Conservation (phyloP, 2,329 filamentous ascomycete genomes). For the Blastomyces percursus region DNA sequence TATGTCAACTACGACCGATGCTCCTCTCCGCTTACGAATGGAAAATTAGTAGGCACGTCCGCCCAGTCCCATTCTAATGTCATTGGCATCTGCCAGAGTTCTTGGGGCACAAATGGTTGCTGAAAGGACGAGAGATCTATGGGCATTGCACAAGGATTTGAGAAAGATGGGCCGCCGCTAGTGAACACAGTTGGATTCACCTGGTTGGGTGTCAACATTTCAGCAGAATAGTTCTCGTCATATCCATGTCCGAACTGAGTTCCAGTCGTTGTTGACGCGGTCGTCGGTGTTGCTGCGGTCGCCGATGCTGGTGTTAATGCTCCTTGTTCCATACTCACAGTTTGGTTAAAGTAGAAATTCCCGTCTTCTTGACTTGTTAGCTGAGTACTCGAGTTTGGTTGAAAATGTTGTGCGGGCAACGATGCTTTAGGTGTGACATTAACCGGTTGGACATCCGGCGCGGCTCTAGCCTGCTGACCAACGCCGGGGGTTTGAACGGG, state of each 20-base stretch:
- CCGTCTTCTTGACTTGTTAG: background rate
- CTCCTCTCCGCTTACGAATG: slow-evolving; percentile 6
- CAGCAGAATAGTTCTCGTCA: slow-evolving; percentile 13
- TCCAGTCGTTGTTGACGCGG: slow-evolving; percentile 8
- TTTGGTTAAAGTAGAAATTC: background rate
- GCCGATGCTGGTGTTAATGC: background rate
- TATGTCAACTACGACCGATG: background rate
- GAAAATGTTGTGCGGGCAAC: background rate
- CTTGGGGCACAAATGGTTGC: slow-evolving; percentile 81
- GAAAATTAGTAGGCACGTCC: slow-evolving; percentile 24
- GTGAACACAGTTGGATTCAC: slow-evolving; percentile 25
- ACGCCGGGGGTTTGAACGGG: background rate
- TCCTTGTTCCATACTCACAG: background rate
- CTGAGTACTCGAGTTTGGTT: background rate
- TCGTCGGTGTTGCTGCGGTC: background rate
- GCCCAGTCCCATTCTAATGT: slow-evolving; percentile 84
- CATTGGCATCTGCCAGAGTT: slow-evolving; percentile 93
- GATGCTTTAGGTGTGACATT: background rate
- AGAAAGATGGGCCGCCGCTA: slow-evolving; percentile 23
- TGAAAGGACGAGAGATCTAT: slow-evolving; percentile 48
- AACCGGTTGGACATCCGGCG: slow-evolving; percentile 6
- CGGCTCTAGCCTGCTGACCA: background rate
- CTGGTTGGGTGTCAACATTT: slow-evolving; percentile 29
- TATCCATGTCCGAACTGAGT: slow-evolving; percentile 7
- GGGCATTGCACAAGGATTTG: slow-evolving; percentile 21